phyloP scores from a whole-genome alignment of 148 eudicot genomes.

The Camellia lanceoleosa region DNA sequence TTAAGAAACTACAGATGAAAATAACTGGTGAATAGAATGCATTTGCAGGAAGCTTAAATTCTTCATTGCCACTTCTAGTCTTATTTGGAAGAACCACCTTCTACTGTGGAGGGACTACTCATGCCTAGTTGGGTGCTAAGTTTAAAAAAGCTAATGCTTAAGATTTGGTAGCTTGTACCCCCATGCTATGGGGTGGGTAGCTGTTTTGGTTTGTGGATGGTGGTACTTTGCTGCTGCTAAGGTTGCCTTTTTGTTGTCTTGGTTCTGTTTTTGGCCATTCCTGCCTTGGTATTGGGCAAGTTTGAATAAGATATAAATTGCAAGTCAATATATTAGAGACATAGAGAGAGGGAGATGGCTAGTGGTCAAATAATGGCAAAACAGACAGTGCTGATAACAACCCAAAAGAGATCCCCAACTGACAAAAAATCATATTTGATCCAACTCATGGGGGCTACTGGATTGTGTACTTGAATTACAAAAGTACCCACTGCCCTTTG shows the following conservation, averaged over 20 bases:
- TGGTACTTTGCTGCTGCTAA: too few relatives aligned
- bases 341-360: constrained; percentile 8
- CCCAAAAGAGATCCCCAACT: constrained; percentile 27
- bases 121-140: too few relatives aligned
- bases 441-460: constrained; percentile 1
- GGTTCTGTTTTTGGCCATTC: constrained; percentile 18
- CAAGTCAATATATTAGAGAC: background rate
- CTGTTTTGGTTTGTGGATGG: too few relatives aligned
- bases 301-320: constrained; percentile 9
- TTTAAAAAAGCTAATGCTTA: too few relatives aligned
- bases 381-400: constrained; percentile 11
- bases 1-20: background rate
- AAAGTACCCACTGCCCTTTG: background rate
- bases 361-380: constrained; percentile 21
- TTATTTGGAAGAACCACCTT: background rate
- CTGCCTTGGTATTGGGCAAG: constrained; percentile 10
- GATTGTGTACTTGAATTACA: background rate
- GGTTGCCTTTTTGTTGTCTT: too few relatives aligned
- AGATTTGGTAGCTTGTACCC: too few relatives aligned
- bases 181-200: too few relatives aligned
- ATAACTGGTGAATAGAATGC: background rate
- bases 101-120: background rate
- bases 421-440: constrained; percentile 6
- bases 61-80: background rate
- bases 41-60: background rate